phyloP scores from a whole-genome alignment of 192 early-diverging fungal species.

The Dissophora ornata region DNA sequence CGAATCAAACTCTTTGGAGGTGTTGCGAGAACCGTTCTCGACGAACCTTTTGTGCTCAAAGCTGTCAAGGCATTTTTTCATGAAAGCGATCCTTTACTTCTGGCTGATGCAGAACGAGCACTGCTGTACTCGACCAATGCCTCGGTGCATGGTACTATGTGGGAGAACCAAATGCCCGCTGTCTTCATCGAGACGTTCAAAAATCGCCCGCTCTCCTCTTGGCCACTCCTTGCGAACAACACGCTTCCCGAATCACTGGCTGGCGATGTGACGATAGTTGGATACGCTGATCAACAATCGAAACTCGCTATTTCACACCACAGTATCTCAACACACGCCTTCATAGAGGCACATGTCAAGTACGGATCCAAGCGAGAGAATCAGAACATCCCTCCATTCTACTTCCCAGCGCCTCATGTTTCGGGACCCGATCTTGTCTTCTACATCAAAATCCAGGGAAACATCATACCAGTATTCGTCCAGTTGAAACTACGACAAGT shows the following conservation, averaged over 20 bases:
- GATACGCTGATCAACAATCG: slow-evolving; percentile 14
- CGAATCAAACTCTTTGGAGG: slow-evolving; percentile 30
- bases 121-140: slow-evolving; percentile 15
- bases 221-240: slow-evolving; percentile 21
- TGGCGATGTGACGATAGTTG: slow-evolving; percentile 27
- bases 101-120: slow-evolving; percentile 24
- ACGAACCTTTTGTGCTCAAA: slow-evolving; percentile 31
- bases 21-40: slow-evolving; percentile 19
- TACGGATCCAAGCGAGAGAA: slow-evolving; percentile 11
- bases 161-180: slow-evolving; percentile 26
- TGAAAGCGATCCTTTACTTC: slow-evolving; percentile 21
- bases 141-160: slow-evolving; percentile 31
- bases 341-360: slow-evolving; percentile 27
- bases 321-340: slow-evolving; percentile 19
- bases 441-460: slow-evolving; percentile 12
- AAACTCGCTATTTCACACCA: slow-evolving; percentile 27
- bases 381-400: slow-evolving; percentile 33
- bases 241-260: slow-evolving; percentile 17
- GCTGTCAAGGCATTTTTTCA: slow-evolving; percentile 11
- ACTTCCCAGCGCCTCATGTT: slow-evolving; percentile 36
- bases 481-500: slow-evolving; percentile 25
- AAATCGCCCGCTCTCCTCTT: slow-evolving; percentile 21
- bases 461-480: slow-evolving; percentile 4
- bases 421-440: slow-evolving; percentile 37
- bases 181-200: slow-evolving; percentile 38